A percentile compares a stretch with the other conserved stretches of the same genome.
Conservation (phyloP, 306 rosid genomes). For the Bauhinia variegata region DNA sequence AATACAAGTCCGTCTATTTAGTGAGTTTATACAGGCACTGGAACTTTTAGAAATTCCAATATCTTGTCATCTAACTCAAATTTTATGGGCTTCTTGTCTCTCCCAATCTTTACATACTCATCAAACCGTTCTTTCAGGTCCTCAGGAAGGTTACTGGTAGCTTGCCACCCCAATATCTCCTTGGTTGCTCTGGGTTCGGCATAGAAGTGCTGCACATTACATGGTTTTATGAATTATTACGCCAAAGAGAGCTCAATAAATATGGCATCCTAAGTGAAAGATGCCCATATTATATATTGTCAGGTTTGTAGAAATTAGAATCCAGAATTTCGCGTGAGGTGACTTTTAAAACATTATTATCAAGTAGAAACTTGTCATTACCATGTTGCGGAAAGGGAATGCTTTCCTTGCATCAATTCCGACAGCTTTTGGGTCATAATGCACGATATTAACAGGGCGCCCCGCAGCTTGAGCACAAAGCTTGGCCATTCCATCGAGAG, state of each 20-base stretch:
- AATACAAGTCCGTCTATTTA: slow-evolving; percentile 10
- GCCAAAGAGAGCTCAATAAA: background rate
- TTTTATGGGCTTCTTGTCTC: slow-evolving; percentile 74
- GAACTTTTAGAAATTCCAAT: slow-evolving; percentile 70
- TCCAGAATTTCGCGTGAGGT: background rate
- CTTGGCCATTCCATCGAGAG: slow-evolving; percentile 83
- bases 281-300: background rate
- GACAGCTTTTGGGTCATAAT: slow-evolving; percentile 87
- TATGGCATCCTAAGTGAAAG: background rate
- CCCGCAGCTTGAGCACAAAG: slow-evolving; percentile 92
- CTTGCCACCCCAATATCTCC: slow-evolving; percentile 73
- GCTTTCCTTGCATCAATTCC: slow-evolving; percentile 89
- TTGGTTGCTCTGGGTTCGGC: slow-evolving; percentile 95
- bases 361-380: slow-evolving; percentile 37
- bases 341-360: background rate
- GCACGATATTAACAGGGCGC: slow-evolving; percentile 69
- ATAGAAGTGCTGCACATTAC: slow-evolving; percentile 79
- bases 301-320: background rate
- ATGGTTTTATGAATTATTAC: slow-evolving; percentile 11
- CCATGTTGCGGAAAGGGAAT: slow-evolving; percentile 86
- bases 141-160: slow-evolving; percentile 69
- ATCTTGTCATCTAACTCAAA: slow-evolving; percentile 88
- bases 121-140: slow-evolving; percentile 81
- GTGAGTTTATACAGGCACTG: slow-evolving; percentile 55
- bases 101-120: slow-evolving; percentile 84